Base-by-base conservation (phyloP, 108 stramenopile genomes). In the Cyclotella sp. region DNA sequence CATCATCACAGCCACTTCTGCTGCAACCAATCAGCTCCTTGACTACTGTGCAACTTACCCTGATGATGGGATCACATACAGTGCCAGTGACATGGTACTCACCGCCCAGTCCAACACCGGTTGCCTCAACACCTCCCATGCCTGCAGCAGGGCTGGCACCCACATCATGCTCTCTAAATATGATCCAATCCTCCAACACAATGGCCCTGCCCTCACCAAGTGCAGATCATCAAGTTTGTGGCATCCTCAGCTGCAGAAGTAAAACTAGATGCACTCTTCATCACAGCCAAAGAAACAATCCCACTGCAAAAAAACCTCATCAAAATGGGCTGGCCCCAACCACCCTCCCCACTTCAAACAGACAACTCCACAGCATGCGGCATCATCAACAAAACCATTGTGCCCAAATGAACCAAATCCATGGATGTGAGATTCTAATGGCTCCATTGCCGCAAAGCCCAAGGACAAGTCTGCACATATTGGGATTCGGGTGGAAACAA, bases 181-280 rank as follows among this genome's bases (percentile, higher is more conserved):
- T 55, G 54, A 18, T 19, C 54, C 54, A 18, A 19, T 55, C n/a
- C 54, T 22, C n/a, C 54, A 10, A 18, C 16, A n/a, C 54, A 55
- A 55, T 55, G 54, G n/a, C 54, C 19, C 54, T n/a, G n/a, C n/a
- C n/a, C 54, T 21, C 54, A 55, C 16, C 21, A 22, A 8, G 16
- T n/a, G 15, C 11, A 55, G n/a, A 55, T 55, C 16, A 55, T 55
- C 21, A 55, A 55, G 21, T 18, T 22, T 9, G 54, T 55, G 11
- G n/a, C n/a, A 8, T 55, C n/a, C 54, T 55, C 54, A 9, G 54
- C 54, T n/a, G n/a, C 54, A 10, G n/a, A 55, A 55, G 54, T n/a
- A 55, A n/a, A 55, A 55, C 16, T 22, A n/a, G 54, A 8, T 9
- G 54, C 15, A 8, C 21, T 55, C 9, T 55, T 18, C n/a, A 55